Evolutionary conservation across 805 yeast genomes (phyloP), one percentile per base, ranked within the genome.

Genomic region (Barnettozyma botsteinii): DNA sequence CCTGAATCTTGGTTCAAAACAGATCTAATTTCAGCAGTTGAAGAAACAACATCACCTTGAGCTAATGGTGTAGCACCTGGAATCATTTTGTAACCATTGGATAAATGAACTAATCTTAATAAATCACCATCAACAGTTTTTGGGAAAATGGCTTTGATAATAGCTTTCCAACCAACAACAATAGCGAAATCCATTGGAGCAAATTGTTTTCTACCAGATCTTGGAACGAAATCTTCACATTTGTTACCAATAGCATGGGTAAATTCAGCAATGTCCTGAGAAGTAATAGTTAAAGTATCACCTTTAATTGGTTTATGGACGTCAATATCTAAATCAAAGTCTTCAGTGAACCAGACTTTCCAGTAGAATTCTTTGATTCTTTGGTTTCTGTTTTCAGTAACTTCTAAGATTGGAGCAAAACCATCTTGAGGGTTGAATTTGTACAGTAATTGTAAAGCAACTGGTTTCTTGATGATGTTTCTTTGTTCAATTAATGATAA

Each of bases 151-250:
- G 97, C 89, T 71, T 85, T 87, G 70, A 93, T 91, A 61, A 93
- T 91, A 37, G 97, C 94, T 69, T 83, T 84, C 99, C 99, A 93
- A 33, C 98, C 98, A 54, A 89, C 78, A 43, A 93, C 97, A 63
- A 93, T 93, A 36, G 98, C 98, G 60, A 89, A 93, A 71, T 93
- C 99, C 98, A 93, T 91, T 57, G 99, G 99, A 35, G 98, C 98
- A 53, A 79, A 72, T 44, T 86, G 81, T 48, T 75, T 76, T 64
- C 85, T 83, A 49, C 89, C 93, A 37, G 85, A 77, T 70, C 96
- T 80, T 43, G 82, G 75, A 52, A 89, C 96, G 55, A 88, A 93
- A 46, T 94, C 96, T 69, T 93, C 98, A 65, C 96, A 88, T 51
- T 84, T 83, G 76, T 93, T 93, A 52, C 97, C 97, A 60, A 93